Base-by-base conservation (phyloP, 371 early-diverging fungal genomes). In the Mortierella sp. region DNA sequence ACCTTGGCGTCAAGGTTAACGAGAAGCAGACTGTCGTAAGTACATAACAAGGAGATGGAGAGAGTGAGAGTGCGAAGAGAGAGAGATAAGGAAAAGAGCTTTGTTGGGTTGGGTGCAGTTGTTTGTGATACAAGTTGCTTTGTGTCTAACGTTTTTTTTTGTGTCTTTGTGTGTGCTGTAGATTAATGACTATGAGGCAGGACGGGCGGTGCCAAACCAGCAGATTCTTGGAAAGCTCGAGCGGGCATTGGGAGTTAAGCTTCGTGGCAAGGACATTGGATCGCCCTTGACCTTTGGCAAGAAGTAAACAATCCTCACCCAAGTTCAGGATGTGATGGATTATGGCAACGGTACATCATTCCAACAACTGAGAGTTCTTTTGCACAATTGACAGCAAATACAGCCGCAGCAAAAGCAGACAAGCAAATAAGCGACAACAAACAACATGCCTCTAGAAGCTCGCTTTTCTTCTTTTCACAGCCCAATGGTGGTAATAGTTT, bases 151-250 rank as follows among this genome's bases (percentile, higher is more conserved):
- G 43, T 10, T 34, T 47, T 22, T 44, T 13, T 11, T 10, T 34
- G 2, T 26, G 26, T 16, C 41, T 94, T 39, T 47, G n/a, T 26
- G n/a, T 3, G 50, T 8, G 10, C 24, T 14, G 39, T 40, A 87
- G 88, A 88, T 96, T 64, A 91, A 93, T 79, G 97, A 97, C 79
- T 98, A 96, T 76, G 98, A 98, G 85, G 85, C 91, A 70, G 95
- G 96, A 24, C 86, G 92, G 79, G 90, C 94, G 29, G 92, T 94
- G 77, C 97, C 97, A 47, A 96, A 96, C 88, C 98, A 96, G 86
- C 95, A 97, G 85, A 86, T 97, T 26, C 88, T 98, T 29, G 91
- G 89, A 44, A 97, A 97, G 88, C 85, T 98, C 84, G 97, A 98
- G 87, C 90, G 97, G 63, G 93, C 89, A 31, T 88, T 98, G 64